phyloP scores from a whole-genome alignment of 768 basidiomycete genomes.

The Chlorophyllum brunneum region DNA sequence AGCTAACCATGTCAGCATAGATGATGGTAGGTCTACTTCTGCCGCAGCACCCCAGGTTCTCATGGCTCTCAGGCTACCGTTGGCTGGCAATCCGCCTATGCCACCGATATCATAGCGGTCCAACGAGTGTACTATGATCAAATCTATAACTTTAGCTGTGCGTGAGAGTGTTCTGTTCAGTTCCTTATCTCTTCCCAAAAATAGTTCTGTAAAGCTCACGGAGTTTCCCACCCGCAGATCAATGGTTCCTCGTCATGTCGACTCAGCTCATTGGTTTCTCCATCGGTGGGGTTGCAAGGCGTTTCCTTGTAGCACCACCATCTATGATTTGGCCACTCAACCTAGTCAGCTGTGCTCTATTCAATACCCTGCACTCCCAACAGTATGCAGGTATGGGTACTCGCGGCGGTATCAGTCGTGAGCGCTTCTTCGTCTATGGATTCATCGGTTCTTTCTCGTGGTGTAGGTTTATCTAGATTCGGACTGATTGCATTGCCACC shows the following conservation, averaged over 20 bases:
- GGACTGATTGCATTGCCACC: background rate
- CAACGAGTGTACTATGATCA: slow-evolving; percentile 66
- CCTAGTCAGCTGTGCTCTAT: slow-evolving; percentile 65
- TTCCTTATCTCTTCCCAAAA: slow-evolving; percentile 1
- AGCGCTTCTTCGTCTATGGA: slow-evolving; percentile 64
- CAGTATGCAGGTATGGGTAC: slow-evolving; percentile 59
- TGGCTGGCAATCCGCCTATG: slow-evolving; percentile 60
- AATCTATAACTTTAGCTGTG: slow-evolving; percentile 55
- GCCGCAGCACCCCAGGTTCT: background rate
- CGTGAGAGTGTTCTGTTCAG: slow-evolving; percentile 15
- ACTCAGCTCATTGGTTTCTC: slow-evolving; percentile 75
- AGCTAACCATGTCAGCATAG: slow-evolving; percentile 13
- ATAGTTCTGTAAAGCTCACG: slow-evolving; percentile 3
- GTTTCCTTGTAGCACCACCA: slow-evolving; percentile 69
- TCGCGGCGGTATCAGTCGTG: slow-evolving; percentile 60
- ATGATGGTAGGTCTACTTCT: slow-evolving; percentile 34
- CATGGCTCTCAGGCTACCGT: slow-evolving; percentile 41
- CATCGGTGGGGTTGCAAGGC: slow-evolving; percentile 65
- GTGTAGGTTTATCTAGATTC: slow-evolving; percentile 38
- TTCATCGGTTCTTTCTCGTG: slow-evolving; percentile 54
- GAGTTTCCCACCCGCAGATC: slow-evolving; percentile 33
- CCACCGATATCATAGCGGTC: slow-evolving; percentile 68
- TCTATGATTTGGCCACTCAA: slow-evolving; percentile 68
- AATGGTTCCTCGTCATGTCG: slow-evolving; percentile 70
- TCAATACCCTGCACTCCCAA: slow-evolving; percentile 75